Conservation (phyloP, 2,329 filamentous ascomycete species). For the Zymoseptoria brevis region DNA sequence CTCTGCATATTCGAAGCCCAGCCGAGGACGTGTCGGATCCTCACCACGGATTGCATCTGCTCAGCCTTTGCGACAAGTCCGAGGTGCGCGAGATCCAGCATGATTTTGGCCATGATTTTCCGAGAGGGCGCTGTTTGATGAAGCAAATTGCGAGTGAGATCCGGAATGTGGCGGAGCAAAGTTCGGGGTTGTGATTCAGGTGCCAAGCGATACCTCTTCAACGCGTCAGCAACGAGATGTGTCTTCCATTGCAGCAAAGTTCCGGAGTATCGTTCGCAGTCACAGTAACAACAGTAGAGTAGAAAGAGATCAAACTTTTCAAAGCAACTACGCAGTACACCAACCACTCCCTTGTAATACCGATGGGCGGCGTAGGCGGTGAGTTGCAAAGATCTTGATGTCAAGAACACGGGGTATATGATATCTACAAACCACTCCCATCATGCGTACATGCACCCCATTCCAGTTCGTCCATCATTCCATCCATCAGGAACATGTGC, state of each 20-base stretch:
- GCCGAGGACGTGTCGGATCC: slow-evolving; percentile 9
- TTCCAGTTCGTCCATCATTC: not conserved
- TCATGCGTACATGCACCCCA: not conserved
- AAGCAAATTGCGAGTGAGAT: slow-evolving; percentile 8
- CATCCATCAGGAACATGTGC: not conserved
- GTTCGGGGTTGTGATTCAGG: too few relatives aligned
- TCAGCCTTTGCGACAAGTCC: slow-evolving; percentile 7
- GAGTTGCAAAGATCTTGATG: not conserved
- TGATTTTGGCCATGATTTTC: slow-evolving; percentile 11
- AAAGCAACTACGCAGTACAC: too few relatives aligned
- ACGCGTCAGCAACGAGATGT: too few relatives aligned
- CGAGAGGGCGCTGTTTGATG: slow-evolving; percentile 4
- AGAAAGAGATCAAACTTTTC: too few relatives aligned
- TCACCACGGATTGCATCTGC: slow-evolving; percentile 10
- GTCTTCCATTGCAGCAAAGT: too few relatives aligned
- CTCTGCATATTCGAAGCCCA: too few relatives aligned
- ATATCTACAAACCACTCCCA: not conserved
- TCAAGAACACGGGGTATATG: not conserved
- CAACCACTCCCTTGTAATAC: too few relatives aligned
- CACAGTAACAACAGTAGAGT: too few relatives aligned
- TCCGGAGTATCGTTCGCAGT: too few relatives aligned
- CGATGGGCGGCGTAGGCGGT: too few relatives aligned
- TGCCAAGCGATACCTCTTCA: too few relatives aligned
- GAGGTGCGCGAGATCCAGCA: slow-evolving; percentile 9
- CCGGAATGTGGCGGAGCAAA: slow-evolving; percentile 5